Conservation (phyloP, 345 rosid species). For the Gossypium stocksii region DNA sequence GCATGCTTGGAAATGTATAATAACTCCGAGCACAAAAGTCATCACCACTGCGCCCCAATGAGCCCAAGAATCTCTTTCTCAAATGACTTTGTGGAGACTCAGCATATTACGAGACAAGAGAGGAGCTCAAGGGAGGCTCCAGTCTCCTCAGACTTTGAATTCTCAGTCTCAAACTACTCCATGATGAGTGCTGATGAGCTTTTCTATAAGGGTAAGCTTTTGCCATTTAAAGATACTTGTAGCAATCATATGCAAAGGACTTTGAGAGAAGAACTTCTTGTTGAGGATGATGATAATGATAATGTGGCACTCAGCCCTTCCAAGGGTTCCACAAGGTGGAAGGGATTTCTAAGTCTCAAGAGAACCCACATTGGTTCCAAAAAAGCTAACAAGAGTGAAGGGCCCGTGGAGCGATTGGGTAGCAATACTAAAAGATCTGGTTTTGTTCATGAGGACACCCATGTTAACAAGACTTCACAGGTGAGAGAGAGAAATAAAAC, state of each 20-base stretch:
- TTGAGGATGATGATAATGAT: constrained; percentile 29
- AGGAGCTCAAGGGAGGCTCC: constrained; percentile 35
- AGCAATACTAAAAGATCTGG: constrained; percentile 31
- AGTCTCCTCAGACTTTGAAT: constrained; percentile 76
- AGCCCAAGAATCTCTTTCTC: constrained; percentile 93
- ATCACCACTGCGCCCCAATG: constrained; percentile 39
- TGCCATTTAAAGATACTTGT: constrained; percentile 61
- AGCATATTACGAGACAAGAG: constrained; percentile 44
- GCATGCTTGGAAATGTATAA: constrained; percentile 80
- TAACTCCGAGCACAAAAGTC: constrained; percentile 42
- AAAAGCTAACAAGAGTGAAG: constrained; percentile 47
- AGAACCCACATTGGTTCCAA: constrained; percentile 68
- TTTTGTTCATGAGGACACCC: constrained; percentile 23
- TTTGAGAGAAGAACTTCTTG: constrained; percentile 83
- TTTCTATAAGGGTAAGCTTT: constrained; percentile 78
- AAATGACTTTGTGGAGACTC: constrained; percentile 66
- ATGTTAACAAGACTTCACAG: constrained; percentile 30
- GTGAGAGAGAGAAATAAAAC: constrained; percentile 12
- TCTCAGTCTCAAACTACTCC: constrained; percentile 65
- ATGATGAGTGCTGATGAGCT: constrained; percentile 99
- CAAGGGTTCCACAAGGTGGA: constrained; percentile 66
- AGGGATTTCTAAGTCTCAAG: constrained; percentile 68
- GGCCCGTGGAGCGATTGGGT: constrained; percentile 28
- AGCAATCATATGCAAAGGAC: constrained; percentile 62
- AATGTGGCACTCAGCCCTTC: constrained; percentile 53